Evolutionary conservation across 164 flowering plant genomes (phyloP), one percentile per base, ranked within the genome.

Genomic region (Umbilicus rupestris): DNA sequence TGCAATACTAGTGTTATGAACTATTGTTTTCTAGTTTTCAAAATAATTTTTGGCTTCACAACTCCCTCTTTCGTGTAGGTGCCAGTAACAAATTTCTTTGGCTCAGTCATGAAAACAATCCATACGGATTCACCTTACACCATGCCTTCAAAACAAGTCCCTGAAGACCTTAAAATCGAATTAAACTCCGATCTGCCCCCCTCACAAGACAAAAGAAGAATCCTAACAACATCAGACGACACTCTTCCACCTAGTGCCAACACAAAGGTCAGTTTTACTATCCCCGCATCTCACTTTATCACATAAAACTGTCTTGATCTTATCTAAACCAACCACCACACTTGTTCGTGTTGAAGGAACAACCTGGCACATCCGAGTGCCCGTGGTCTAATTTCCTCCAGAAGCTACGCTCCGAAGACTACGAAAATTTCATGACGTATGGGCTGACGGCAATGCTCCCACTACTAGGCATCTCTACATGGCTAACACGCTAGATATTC

Each of bases 31-130:
- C 1, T 1, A 10, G 28, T 9, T n/a, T 7, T 35, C 42, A 17
- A 11, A 14, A 17, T 8, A 33, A 62, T 17, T 2, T 35, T 33
- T 20, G 15, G 6, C 19, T 35, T 31, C 28, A 19, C 45, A 45
- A 41, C 41, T 44, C 42, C 72, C 66, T 63, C 50, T 42, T 10
- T 71, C 28, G 19, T 55, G 33, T 28, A 94, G 99, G 96, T 89
- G 65, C 96, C 99, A 45, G 93, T 94, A 39, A 94, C 99, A 65
- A 84, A 87, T 77, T 94, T 94, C 78, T 91, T 94, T 71, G 97
- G 97, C 55, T 91, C 99, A 20, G 92, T 94, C 60, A 94, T 94
- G 99, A 89, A 94, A 77, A 91, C 94, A 37, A 84, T 85, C 64
- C 96, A 89, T 77, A 89, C 97, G 30, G 97, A 87, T 68, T 83